Evolutionary conservation across 306 rosid genomes (phyloP), one percentile per base, ranked within the genome.

Genomic region (Purshia tridentata): DNA sequence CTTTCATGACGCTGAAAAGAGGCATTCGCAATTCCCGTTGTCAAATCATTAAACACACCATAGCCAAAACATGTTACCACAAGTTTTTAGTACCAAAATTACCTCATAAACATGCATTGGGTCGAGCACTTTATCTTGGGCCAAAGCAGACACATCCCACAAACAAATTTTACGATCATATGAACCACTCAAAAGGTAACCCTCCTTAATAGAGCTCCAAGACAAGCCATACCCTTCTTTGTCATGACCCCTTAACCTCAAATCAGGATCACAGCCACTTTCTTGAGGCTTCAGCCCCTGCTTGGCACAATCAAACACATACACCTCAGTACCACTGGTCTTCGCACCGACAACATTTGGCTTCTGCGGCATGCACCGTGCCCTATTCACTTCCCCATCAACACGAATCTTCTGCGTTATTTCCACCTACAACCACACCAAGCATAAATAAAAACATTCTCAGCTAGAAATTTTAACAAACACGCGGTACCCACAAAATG

Each of bases 361-460:
- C 53, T 90, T 88, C 77, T 95, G 98, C 4, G 92, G 96, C 99
- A 95, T 90, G 45, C 86, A 84, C 10, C 99, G 88, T 0, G 99
- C 97, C 65, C 94, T 74, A 46, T 91, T 91, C 80, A 95, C 98
- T 80, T 95, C 99, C n/a, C 98, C 99, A 18, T 90, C 93, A 62
- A 91, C 93, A 3, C 67, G 84, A 65, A 95, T 78, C 87, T 73
- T 88, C 55, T 81, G 93, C 0, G 78, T 72, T 50, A 94, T 72
- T 75, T 91, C 97, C 18, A 88, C 72, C 99, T 94, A 42, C 71
- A 80, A 44, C 53, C 78, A 6, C 12, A 47, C 7, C 35, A 6
- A 49, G 22, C 22, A 65, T 42, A 58, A 60, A 64, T 37, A 2
- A 42, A 77, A 68, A 20, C 40, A 50, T 18, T 14, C 49, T 18